Percentiles rank a stretch among this genome's conserved stretches.
Evolutionary conservation across 345 rosid genomes (phyloP).

Genomic region (Passiflora organensis): DNA sequence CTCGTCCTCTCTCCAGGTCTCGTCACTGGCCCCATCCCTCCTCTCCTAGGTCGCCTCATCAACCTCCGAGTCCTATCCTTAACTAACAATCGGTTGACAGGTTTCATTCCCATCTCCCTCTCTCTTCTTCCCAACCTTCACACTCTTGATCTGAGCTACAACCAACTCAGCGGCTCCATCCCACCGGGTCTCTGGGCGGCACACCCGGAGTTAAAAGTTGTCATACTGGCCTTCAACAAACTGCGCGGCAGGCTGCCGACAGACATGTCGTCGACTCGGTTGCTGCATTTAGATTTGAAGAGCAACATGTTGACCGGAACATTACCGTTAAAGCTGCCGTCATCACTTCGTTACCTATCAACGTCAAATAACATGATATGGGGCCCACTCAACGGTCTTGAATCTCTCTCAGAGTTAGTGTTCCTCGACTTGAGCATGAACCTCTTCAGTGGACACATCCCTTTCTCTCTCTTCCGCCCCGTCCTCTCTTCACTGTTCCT

Average conservation of each 20-base stretch:
- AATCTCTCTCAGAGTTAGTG: constrained; percentile 40
- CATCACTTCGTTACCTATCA: constrained; percentile 67
- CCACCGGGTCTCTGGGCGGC: constrained; percentile 38
- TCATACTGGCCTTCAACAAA: constrained; percentile 51
- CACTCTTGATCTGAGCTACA: constrained; percentile 75
- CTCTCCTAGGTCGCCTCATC: constrained; percentile 43
- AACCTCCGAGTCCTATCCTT: constrained; percentile 65
- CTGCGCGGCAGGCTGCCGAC: constrained; percentile 38
- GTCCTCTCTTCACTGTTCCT: constrained; percentile 49
- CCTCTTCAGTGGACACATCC: constrained; percentile 65
- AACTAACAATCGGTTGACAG: constrained; percentile 69
- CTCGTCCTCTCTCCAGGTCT: constrained; percentile 71
- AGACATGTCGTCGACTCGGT: constrained; percentile 30
- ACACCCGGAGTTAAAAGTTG: constrained; percentile 24
- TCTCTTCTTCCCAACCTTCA: constrained; percentile 46
- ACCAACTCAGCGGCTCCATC: constrained; percentile 58
- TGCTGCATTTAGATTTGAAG: constrained; percentile 71
- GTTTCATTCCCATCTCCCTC: constrained; percentile 57
- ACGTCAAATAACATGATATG: constrained; percentile 45
- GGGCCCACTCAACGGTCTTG: constrained; percentile 59
- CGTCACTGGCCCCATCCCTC: constrained; percentile 82
- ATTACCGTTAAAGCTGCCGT: constrained; percentile 50
- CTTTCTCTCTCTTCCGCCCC: constrained; percentile 45
- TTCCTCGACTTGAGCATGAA: constrained; percentile 83
- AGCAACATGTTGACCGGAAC: constrained; percentile 46